These are phyloP conservation scores for Rutstroemia sp. DNA, from an alignment of 2,329 filamentous ascomycete genomes.

Conservation along the genomic window DNA sequence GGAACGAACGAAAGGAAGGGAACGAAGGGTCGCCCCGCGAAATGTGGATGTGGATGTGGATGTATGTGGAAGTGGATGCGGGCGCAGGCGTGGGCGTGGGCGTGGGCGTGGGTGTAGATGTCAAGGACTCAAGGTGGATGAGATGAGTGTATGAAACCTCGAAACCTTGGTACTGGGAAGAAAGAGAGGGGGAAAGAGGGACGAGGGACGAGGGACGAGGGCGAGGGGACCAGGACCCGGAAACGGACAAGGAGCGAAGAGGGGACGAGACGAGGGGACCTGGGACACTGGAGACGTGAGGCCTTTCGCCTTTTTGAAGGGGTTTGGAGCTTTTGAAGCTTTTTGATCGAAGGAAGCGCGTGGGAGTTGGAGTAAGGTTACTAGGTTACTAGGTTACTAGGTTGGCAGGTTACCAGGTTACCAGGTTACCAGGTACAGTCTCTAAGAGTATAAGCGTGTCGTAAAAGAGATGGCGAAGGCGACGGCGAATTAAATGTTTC, in stretches of 20 bases:
- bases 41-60: neutral
- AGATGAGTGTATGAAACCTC: neutral
- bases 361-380: neutral
- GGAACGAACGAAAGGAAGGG: neutral
- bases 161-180: neutral
- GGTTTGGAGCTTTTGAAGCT: too few relatives aligned
- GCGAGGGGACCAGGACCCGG: neutral
- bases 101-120: too few relatives aligned
- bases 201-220: neutral
- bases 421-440: too few relatives aligned
- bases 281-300: neutral
- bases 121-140: neutral
- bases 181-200: neutral
- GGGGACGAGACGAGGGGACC: neutral
- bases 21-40: slow-evolving; percentile 1
- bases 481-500: neutral
- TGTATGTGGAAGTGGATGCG: too few relatives aligned
- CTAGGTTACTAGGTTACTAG: too few relatives aligned
- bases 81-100: too few relatives aligned
- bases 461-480: neutral
- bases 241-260: neutral
- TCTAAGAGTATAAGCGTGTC: too few relatives aligned
- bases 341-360: slow-evolving; percentile 1
- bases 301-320: too few relatives aligned
- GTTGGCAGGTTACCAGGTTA: too few relatives aligned